These are phyloP conservation scores for Tillandsia leiboldiana DNA, from an alignment of 176 grass and related monocot genomes.

Conservation along the genomic window DNA sequence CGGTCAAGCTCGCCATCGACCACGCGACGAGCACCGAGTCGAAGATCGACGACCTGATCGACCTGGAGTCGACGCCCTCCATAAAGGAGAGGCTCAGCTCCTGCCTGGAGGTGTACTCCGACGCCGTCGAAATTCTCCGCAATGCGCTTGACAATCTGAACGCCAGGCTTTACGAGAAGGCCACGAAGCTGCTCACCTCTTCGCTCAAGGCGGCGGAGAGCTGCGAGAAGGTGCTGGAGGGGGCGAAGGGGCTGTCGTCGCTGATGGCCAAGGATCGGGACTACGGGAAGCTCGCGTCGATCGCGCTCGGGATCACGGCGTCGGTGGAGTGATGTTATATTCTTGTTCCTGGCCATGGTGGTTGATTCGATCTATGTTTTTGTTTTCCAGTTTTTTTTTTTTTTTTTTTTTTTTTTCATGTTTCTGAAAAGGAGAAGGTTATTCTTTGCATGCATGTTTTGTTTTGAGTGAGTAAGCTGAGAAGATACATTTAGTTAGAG, in stretches of 20 bases:
- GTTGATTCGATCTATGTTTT: not conserved
- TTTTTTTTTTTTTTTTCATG: not conserved
- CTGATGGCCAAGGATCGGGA: slow-evolving; percentile 26
- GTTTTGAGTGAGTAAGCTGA: slow-evolving; percentile 2
- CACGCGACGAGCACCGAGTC: slow-evolving; percentile 34
- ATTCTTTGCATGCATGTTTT: not conserved
- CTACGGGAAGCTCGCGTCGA: slow-evolving; percentile 25
- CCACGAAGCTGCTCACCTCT: slow-evolving; percentile 25
- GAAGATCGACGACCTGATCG: slow-evolving; percentile 23
- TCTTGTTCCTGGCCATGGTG: not conserved
- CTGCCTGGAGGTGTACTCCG: slow-evolving; percentile 35
- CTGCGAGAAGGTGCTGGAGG: slow-evolving; percentile 46
- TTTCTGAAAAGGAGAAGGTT: not conserved
- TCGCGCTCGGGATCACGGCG: slow-evolving; percentile 25
- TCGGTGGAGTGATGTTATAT: slow-evolving; percentile 8
- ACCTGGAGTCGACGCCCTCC: slow-evolving; percentile 22
- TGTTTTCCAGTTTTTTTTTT: not conserved
- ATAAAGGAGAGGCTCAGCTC: slow-evolving; percentile 15
- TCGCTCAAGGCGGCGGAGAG: slow-evolving; percentile 33
- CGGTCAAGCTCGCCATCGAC: slow-evolving; percentile 26
- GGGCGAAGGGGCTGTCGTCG: slow-evolving; percentile 14
- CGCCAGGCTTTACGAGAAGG: slow-evolving; percentile 30
- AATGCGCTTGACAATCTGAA: slow-evolving; percentile 46
- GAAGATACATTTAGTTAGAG: not conserved
- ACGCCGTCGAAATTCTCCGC: slow-evolving; percentile 24